Conservation (phyloP, 163 green algal species). For the Chloromonas sp. region DNA sequence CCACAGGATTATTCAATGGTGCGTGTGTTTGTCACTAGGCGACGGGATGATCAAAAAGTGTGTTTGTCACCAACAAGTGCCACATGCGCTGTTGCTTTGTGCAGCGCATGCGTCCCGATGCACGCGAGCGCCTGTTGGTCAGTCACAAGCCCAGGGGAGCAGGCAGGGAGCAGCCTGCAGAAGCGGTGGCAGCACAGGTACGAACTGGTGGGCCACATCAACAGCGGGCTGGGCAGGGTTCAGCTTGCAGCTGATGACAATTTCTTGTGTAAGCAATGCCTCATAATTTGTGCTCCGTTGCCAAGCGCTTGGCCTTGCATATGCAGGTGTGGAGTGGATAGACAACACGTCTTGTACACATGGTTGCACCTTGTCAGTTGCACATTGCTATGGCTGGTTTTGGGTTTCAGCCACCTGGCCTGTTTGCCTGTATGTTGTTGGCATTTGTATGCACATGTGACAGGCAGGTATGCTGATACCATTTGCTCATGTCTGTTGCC, state of each 20-base stretch:
- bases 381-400: too few species aligned
- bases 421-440: neutral
- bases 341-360: neutral
- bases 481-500: neutral
- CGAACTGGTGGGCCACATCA: too few species aligned
- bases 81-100: neutral
- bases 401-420: neutral
- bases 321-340: too few species aligned
- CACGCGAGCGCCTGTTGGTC: neutral
- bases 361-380: neutral
- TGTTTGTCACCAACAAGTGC: neutral
- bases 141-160: constrained; percentile 28
- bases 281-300: neutral
- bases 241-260: neutral
- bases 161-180: neutral
- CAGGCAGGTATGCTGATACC: neutral
- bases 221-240: too few species aligned
- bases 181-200: too few species aligned
- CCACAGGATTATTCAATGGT: too few species aligned
- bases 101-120: neutral
- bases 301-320: too few species aligned
- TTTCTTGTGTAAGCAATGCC: neutral
- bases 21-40: too few species aligned
- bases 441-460: neutral
- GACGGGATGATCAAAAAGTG: neutral